phyloP scores from a whole-genome alignment of 768 basidiomycete genomes.

The Tricholoma sp. region DNA sequence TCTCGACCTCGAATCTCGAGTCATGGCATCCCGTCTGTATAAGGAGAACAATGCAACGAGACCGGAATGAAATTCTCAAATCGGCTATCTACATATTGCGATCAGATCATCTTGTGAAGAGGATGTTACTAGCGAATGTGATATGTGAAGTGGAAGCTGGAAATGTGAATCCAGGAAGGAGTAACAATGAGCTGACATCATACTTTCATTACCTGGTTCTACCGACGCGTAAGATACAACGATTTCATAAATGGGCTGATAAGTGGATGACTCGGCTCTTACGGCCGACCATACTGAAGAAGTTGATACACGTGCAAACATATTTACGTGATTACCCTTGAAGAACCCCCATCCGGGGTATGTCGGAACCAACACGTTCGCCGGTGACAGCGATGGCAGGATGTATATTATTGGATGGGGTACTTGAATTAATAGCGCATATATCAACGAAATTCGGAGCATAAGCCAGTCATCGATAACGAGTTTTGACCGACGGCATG shows the following conservation, averaged over 20 bases:
- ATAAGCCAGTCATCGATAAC: not conserved
- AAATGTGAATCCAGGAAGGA: not conserved
- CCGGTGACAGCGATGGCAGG: slow-evolving; percentile 3
- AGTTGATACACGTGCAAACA: slow-evolving; percentile 9
- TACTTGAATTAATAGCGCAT: not conserved
- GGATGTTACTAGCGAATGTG: too few relatives aligned
- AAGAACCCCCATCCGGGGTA: slow-evolving; percentile 12
- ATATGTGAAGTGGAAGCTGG: not conserved
- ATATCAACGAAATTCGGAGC: slow-evolving; percentile 8
- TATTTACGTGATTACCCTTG: slow-evolving; percentile 18
- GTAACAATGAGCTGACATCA: not conserved
- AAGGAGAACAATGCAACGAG: slow-evolving; percentile 7
- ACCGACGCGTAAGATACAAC: not conserved
- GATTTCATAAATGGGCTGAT: not conserved
- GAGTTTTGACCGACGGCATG: not conserved
- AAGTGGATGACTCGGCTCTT: slow-evolving; percentile 14
- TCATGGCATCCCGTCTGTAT: not conserved
- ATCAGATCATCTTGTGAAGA: slow-evolving; percentile 6
- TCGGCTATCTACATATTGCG: slow-evolving; percentile 1
- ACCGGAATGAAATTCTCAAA: slow-evolving; percentile 1
- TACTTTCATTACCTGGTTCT: not conserved
- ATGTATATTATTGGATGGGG: slow-evolving; percentile 1
- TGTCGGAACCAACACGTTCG: slow-evolving; percentile 1
- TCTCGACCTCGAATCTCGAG: not conserved
- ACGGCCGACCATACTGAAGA: slow-evolving; percentile 11